Percentiles rank a stretch among this genome's conserved stretches.
Evolutionary conservation across 345 rosid genomes (phyloP).

Genomic region (Acer campestre): DNA sequence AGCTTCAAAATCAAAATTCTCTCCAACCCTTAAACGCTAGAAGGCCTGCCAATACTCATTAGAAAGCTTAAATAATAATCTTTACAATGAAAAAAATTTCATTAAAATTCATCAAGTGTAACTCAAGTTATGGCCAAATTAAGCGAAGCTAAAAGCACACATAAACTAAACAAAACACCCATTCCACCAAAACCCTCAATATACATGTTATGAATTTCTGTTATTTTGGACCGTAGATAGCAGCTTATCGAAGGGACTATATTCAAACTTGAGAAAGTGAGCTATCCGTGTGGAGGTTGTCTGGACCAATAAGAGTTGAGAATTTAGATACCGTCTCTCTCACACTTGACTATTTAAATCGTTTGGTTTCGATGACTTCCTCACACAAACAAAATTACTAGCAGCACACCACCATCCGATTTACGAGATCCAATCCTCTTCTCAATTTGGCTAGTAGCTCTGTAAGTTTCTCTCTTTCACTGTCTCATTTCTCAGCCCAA

Average conservation of each 20-base stretch:
- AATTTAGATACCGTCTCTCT: conserved; percentile 35
- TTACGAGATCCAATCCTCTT: conserved; percentile 21
- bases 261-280: conserved; percentile 48
- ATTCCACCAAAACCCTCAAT: conserved; percentile 16
- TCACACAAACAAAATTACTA: conserved; percentile 18
- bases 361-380: conserved; percentile 20
- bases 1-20: conserved; percentile 38
- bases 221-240: conserved; percentile 46
- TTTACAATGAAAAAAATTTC: conserved; percentile 28
- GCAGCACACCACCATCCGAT: background rate
- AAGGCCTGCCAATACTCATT: conserved; percentile 11
- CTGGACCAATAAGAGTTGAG: conserved; percentile 54
- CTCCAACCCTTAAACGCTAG: conserved; percentile 5
- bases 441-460: background rate
- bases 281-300: conserved; percentile 49
- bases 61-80: conserved; percentile 51
- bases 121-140: conserved; percentile 29
- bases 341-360: conserved; percentile 59
- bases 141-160: conserved; percentile 76
- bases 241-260: conserved; percentile 51
- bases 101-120: conserved; percentile 19
- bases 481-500: background rate
- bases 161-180: conserved; percentile 30
- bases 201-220: conserved; percentile 22
- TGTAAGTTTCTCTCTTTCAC: background rate